Base-by-base conservation (phyloP, 2,329 filamentous ascomycete genomes). In the Clarireedia monteithiana region DNA sequence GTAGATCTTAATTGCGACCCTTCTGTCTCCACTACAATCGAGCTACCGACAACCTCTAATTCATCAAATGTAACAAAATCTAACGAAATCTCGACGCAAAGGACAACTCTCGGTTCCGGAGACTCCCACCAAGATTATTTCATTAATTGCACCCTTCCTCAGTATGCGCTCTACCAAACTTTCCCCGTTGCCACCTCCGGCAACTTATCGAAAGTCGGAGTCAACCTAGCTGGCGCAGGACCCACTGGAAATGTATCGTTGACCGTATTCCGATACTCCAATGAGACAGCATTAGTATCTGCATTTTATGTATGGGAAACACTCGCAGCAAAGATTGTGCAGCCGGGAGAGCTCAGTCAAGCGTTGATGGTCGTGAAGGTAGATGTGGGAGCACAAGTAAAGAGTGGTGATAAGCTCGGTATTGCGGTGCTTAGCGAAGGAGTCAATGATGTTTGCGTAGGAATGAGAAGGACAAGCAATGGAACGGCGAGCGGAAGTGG, bases 261-360 rank as follows among this genome's bases (percentile, higher is more conserved):
- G 23, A 61, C 61, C 5, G 45, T 63, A 6, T 65, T 65, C 50
- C 59, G 61, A 1, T 65, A 60, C 49, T 24, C 55, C 17, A 61
- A 61, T 40, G 59, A 61, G 23, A 62, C 53, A 0, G 56, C 61
- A 14, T 62, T 64, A 45, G 58, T 61, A 48, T 62, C 64, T 2
- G 58, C 63, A 2, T 57, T 57, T 24, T 66, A 60, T 24, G 26
- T 58, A 9, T 65, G 62, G 61, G 61, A 63, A 46, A 62, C 62
- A 9, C 50, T 66, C 2, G 55, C 62, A 1, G 60, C 59, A 0
- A 48, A 48, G 9, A 46, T 46, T 14, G 34, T 64, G 9, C 36
- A 42, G 4, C 57, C 59, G 2, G 7, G 40, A 0, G 30, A 57
- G 2, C 27, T 63, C 3, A 54, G 55, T 2, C 24, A 56, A 12